Base-by-base conservation (phyloP, 371 early-diverging fungal genomes). In the Synchytrium microbalum region DNA sequence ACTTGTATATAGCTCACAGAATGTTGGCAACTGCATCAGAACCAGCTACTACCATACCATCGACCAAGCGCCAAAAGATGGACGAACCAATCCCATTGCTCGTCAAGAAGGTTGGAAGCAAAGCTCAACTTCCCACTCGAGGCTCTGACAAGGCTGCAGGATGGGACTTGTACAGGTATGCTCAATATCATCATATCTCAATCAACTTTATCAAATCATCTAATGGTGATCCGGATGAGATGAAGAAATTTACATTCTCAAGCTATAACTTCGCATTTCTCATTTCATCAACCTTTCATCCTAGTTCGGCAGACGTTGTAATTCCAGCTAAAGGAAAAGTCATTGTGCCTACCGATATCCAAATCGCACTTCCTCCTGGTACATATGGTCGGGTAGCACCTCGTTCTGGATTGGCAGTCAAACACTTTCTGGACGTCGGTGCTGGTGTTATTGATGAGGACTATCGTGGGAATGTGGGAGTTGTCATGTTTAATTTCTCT, bases 371-470 rank as follows among this genome's bases (percentile, higher is more conserved):
- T 10, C 96, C 94, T 24, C 72, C 75, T 56, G 92, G 91, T 2
- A 88, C 89, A 58, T 99, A 97, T 75, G 98, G 95, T 8, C 90
- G 98, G 67, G 89, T 99, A 5, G 96, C 97, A 0, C 95, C 97
- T 28, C 84, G 98, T 29, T 70, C 56, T 5, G 56, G 56, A 29
- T 80, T 98, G 58, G 93, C 97, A 0, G 79, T 91, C 38, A 96
- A 94, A 72, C 85, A 92, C 75, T 91, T 89, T 68, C 79, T 99
- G 52, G 96, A 98, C 71, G 85, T 86, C 23, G 96, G 93, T 14
- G 99, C 96, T 26, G 99, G 99, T 32, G 98, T 99, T 14, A 86
- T 99, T 69, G 99, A 99, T 61, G 60, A 83, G 14, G 99, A 98
- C 73, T 99, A 97, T 75, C 82, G 96, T 29, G 93, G 92, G 16